Conservation (phyloP, 164 flowering plant genomes). For the Pachysandra terminalis region DNA sequence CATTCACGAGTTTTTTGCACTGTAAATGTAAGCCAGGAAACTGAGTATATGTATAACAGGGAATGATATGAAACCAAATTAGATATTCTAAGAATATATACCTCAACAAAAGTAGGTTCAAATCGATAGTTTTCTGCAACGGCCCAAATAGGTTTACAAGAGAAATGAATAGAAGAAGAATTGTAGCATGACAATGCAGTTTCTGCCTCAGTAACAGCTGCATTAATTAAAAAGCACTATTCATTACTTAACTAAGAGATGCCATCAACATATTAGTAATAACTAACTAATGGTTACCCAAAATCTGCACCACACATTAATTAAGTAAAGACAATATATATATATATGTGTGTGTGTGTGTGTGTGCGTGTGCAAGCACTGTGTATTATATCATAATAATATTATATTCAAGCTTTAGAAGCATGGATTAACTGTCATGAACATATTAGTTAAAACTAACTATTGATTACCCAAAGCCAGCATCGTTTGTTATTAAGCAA, state of each 20-base stretch:
- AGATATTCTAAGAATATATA: conserved; percentile 24
- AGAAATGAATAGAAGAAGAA: conserved; percentile 30
- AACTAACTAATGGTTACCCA: no score
- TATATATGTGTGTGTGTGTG: no score
- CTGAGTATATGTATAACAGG: not conserved
- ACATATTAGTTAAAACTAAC: no score
- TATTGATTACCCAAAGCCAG: no score
- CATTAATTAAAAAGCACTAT: conserved; percentile 18
- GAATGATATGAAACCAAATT: not conserved
- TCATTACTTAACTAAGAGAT: not conserved
- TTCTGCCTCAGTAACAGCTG: conserved; percentile 64
- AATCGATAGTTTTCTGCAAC: conserved; percentile 95
- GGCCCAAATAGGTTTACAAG: conserved; percentile 72
- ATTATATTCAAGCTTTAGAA: no score
- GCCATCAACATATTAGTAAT: not conserved
- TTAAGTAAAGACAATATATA: no score
- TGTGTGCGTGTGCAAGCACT: no score
- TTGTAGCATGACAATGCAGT: conserved; percentile 54
- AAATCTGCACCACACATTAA: no score
- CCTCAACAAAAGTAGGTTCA: conserved; percentile 91
- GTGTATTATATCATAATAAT: no score
- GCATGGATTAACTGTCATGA: no score
- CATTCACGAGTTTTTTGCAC: conserved; percentile 62
- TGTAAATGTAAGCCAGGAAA: conserved; percentile 25
- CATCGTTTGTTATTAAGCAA: no score